Conservation (phyloP, 768 basidiomycete species). For the Asterophora lycoperdoides region DNA sequence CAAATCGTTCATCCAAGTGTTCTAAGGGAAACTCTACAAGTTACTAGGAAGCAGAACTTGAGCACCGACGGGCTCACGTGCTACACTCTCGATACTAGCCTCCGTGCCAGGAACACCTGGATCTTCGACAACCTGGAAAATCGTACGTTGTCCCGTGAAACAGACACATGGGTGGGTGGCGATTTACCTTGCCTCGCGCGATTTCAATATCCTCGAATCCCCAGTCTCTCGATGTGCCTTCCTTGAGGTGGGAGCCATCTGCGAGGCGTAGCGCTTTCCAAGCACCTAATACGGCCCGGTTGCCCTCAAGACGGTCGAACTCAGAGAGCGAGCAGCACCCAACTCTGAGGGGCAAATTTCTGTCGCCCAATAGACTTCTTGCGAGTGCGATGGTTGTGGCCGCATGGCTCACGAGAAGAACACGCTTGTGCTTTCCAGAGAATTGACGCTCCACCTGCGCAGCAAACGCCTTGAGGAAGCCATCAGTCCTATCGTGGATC, state of each 20-base stretch:
- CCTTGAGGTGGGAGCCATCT: constrained; percentile 54
- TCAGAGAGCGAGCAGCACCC: constrained; percentile 77
- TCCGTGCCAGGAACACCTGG: constrained; percentile 68
- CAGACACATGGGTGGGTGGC: background rate
- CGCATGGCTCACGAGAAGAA: constrained; percentile 71
- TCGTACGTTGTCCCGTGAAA: background rate
- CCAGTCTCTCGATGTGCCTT: constrained; percentile 67
- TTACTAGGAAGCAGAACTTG: constrained; percentile 39
- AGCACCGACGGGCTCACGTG: constrained; percentile 52
- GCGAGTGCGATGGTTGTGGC: constrained; percentile 69
- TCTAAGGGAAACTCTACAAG: constrained; percentile 22
- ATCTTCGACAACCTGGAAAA: constrained; percentile 61
- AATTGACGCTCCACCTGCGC: constrained; percentile 45
- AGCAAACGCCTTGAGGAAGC: constrained; percentile 48
- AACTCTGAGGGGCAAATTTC: constrained; percentile 49
- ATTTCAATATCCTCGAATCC: constrained; percentile 73
- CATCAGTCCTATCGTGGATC: constrained; percentile 56
- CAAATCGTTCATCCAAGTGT: background rate
- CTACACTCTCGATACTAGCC: constrained; percentile 28
- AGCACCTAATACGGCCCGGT: constrained; percentile 27
- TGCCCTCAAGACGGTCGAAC: constrained; percentile 34
- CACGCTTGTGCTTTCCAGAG: constrained; percentile 38
- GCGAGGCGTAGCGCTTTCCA: constrained; percentile 50
- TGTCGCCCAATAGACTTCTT: constrained; percentile 52
- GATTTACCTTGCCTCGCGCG: constrained; percentile 51